A percentile compares a stretch with the other conserved stretches of the same genome.
Evolutionary conservation across 1,139 yeast genomes (phyloP).

Genomic region (Kurtzmaniella quercitrusa): DNA sequence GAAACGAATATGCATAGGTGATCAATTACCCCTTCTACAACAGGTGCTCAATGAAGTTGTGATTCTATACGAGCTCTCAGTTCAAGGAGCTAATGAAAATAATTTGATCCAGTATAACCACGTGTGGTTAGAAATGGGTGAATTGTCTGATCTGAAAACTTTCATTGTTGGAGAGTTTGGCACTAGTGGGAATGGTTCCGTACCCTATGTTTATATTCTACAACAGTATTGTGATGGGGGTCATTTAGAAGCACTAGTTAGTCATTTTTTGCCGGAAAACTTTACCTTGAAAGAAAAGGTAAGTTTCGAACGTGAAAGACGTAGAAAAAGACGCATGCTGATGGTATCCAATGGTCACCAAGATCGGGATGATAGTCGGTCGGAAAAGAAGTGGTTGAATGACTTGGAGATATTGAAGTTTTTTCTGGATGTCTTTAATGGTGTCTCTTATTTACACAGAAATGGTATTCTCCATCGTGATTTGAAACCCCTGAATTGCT

Average conservation of each 20-base stretch:
- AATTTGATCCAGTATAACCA: slow-evolving; percentile 83
- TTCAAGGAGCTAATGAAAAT: slow-evolving; percentile 37
- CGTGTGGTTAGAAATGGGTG: slow-evolving; percentile 84
- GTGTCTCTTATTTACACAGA: slow-evolving; percentile 67
- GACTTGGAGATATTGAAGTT: slow-evolving; percentile 52
- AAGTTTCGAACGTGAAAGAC: slow-evolving; percentile 18
- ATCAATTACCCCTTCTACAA: slow-evolving; percentile 61
- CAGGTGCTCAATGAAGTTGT: slow-evolving; percentile 77
- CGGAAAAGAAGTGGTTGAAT: slow-evolving; percentile 20
- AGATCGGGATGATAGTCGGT: slow-evolving; percentile 22
- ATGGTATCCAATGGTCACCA: slow-evolving; percentile 13
- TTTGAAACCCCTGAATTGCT: slow-evolving; percentile 82
- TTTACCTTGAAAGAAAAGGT: slow-evolving; percentile 26
- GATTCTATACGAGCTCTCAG: slow-evolving; percentile 47
- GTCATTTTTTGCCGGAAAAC: slow-evolving; percentile 21
- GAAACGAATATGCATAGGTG: slow-evolving; percentile 80
- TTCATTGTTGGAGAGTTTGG: slow-evolving; percentile 35
- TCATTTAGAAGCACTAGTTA: slow-evolving; percentile 66
- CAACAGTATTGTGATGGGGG: slow-evolving; percentile 91
- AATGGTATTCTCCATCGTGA: slow-evolving; percentile 82
- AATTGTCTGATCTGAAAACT: slow-evolving; percentile 42
- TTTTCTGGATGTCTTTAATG: slow-evolving; percentile 62
- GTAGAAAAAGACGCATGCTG: slow-evolving; percentile 5
- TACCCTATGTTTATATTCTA: slow-evolving; percentile 79
- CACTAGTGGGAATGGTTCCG: slow-evolving; percentile 15